phyloP scores from a whole-genome alignment of 139 green algal genomes.

The Chlorella ohadii region DNA sequence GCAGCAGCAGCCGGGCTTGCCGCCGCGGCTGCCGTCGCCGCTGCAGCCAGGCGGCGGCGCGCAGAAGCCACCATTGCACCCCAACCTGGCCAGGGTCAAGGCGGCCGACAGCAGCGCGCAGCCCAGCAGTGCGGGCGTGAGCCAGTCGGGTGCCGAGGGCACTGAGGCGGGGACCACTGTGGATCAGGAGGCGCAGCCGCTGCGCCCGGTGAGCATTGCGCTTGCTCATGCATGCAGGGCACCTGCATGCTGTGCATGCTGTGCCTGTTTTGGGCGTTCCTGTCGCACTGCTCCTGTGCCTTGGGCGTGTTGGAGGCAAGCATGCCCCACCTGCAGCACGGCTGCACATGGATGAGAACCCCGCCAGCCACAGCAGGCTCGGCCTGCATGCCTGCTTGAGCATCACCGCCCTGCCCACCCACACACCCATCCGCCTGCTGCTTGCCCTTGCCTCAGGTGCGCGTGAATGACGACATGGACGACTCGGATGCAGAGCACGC shows the following conservation, averaged over 20 bases:
- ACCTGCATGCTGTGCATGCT: no score
- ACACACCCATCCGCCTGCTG: no score
- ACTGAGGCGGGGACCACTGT: neutral
- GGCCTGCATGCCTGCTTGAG: neutral
- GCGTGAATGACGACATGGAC: conserved; percentile 41
- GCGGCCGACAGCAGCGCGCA: conserved; percentile 20
- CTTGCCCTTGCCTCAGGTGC: no score
- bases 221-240: no score
- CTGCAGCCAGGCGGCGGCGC: neutral
- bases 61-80: conserved; percentile 31
- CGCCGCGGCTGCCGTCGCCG: neutral
- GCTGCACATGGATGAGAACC: neutral
- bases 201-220: conserved; percentile 12
- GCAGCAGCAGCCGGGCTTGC: conserved; percentile 1
- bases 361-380: neutral
- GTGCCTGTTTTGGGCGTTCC: no score
- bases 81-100: neutral
- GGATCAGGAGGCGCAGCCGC: neutral
- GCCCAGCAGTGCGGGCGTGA: conserved; percentile 30
- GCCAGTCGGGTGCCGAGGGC: conserved; percentile 16
- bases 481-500: conserved; percentile 47
- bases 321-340: no score
- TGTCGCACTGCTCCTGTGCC: no score
- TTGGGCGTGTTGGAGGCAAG: no score
- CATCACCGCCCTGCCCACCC: neutral